A percentile compares a stretch with the other conserved stretches of the same genome.
phyloP scores from a whole-genome alignment of 2,329 filamentous ascomycete genomes.

The Phyllosticta paracitricarpa region DNA sequence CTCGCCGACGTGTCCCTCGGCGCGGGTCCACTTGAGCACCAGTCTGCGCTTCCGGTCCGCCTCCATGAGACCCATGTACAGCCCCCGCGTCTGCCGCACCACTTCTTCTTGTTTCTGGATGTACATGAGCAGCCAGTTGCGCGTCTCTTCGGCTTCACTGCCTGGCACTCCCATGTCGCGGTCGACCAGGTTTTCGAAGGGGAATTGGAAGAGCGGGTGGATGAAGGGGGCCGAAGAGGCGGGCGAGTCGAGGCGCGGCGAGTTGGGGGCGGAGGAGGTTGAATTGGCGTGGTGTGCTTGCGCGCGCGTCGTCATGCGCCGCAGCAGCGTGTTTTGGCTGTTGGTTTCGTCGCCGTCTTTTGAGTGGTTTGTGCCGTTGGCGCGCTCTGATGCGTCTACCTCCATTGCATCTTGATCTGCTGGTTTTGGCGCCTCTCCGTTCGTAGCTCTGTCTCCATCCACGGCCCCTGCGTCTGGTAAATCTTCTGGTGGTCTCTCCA shows the following conservation, averaged over 20 bases:
- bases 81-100: conserved; percentile 55
- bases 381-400: neutral
- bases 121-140: conserved; percentile 62
- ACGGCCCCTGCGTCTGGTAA: neutral
- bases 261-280: conserved; percentile 4
- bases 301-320: conserved; percentile 44
- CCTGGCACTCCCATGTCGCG: conserved; percentile 62
- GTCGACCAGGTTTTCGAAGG: conserved; percentile 52
- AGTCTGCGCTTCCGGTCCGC: conserved; percentile 62
- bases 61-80: conserved; percentile 61
- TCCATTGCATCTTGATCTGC: conserved; percentile 6
- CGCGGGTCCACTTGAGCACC: conserved; percentile 66
- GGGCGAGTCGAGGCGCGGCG: conserved; percentile 22
- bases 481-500: neutral
- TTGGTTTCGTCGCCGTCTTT: conserved; percentile 34
- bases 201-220: conserved; percentile 65
- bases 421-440: neutral
- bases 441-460: neutral
- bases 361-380: conserved; percentile 6
- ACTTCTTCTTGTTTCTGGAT: conserved; percentile 83
- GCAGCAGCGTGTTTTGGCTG: conserved; percentile 35
- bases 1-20: conserved; percentile 65
- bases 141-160: conserved; percentile 67
- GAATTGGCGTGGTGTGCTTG: conserved; percentile 38
- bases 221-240: conserved; percentile 45